Evolutionary conservation across 2,329 filamentous ascomycete genomes (phyloP).

Genomic region (Nigrograna mackinnonii): DNA sequence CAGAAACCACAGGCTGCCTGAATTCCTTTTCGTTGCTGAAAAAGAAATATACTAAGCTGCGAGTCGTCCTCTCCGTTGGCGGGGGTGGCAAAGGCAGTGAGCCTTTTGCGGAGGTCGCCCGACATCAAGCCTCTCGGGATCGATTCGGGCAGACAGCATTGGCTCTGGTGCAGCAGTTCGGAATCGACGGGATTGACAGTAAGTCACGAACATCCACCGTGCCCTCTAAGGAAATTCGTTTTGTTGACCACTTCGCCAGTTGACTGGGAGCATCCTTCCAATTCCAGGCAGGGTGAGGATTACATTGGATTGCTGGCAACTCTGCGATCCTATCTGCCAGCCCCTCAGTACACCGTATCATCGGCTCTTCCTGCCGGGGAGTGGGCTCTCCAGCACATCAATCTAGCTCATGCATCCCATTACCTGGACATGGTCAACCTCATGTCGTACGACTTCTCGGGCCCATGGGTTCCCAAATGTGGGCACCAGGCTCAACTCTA

Average conservation of each 20-base stretch:
- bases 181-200: constrained; percentile 79
- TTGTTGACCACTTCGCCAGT: constrained; percentile 55
- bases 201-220: constrained; percentile 29
- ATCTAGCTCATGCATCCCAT: constrained; percentile 63
- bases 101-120: constrained; percentile 70
- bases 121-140: constrained; percentile 62
- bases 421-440: constrained; percentile 78
- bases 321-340: constrained; percentile 68
- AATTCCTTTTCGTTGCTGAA: constrained; percentile 76
- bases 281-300: constrained; percentile 67
- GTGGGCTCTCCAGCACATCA: constrained; percentile 69
- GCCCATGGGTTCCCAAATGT: constrained; percentile 67
- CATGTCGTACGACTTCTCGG: constrained; percentile 80
- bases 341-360: constrained; percentile 70
- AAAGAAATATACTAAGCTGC: constrained; percentile 69
- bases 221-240: not conserved
- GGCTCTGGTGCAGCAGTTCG: constrained; percentile 70
- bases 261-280: constrained; percentile 77
- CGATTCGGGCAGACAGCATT: constrained; percentile 72
- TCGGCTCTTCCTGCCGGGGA: constrained; percentile 72
- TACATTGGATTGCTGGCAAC: constrained; percentile 71
- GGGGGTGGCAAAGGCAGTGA: constrained; percentile 70
- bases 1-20: constrained; percentile 56
- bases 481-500: constrained; percentile 80
- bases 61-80: constrained; percentile 77